A percentile compares a stretch with the other conserved stretches of the same genome.
These are phyloP conservation scores for Russula virescens DNA, from an alignment of 768 basidiomycete species.

Conservation along the genomic window DNA sequence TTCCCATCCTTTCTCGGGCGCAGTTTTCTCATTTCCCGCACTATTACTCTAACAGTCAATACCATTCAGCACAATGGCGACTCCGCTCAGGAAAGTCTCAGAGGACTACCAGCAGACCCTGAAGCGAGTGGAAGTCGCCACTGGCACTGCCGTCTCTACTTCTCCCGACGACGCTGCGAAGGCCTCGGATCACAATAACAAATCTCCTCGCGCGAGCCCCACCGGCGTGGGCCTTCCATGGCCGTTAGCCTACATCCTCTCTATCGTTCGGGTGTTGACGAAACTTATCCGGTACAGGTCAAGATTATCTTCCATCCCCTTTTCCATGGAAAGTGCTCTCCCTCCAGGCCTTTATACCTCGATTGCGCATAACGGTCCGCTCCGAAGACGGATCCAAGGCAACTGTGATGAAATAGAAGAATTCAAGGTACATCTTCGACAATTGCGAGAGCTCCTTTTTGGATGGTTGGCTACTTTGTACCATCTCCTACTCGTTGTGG, in stretches of 20 bases:
- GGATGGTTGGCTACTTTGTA: constrained; percentile 2
- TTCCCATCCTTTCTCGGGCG: neutral
- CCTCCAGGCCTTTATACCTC: constrained; percentile 1
- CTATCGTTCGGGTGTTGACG: neutral
- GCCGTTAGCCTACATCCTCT: neutral
- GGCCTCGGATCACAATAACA: neutral
- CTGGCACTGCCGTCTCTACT: neutral
- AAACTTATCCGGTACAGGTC: neutral
- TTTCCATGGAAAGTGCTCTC: too few species aligned
- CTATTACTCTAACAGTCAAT: neutral
- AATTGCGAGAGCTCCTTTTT: neutral
- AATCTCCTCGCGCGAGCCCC: neutral
- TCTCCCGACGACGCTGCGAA: neutral
- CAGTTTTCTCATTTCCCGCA: neutral
- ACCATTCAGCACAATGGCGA: neutral
- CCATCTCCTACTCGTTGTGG: neutral
- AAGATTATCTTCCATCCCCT: neutral
- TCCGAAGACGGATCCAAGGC: neutral
- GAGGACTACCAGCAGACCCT: neutral
- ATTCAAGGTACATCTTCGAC: neutral
- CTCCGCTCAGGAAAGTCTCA: constrained; percentile 4
- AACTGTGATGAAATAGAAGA: neutral
- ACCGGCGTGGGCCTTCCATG: neutral
- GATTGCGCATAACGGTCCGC: neutral
- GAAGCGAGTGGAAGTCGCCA: neutral